phyloP scores from a whole-genome alignment of 1,139 yeast species.

The Hyphopichia pseudoburtonii region DNA sequence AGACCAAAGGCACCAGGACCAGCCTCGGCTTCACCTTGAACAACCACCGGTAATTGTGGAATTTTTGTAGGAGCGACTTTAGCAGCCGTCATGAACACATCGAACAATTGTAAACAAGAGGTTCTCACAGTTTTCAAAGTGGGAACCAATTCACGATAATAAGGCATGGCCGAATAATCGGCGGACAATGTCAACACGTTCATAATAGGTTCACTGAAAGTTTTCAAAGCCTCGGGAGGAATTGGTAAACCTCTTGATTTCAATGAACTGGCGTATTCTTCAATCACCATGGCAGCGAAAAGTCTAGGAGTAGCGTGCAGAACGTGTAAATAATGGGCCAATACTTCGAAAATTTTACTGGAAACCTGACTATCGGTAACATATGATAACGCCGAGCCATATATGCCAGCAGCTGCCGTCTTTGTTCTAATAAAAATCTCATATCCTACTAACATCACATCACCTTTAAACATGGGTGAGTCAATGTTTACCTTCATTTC shows the following conservation, averaged over 20 bases:
- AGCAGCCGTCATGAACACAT: slow-evolving; percentile 74
- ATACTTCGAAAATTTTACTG: slow-evolving; percentile 35
- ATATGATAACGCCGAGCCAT: slow-evolving; percentile 68
- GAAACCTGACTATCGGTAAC: slow-evolving; percentile 43
- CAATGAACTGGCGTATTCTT: slow-evolving; percentile 62
- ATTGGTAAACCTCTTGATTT: slow-evolving; percentile 18
- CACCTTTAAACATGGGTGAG: slow-evolving; percentile 90
- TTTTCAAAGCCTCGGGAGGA: slow-evolving; percentile 16
- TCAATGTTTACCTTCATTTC: slow-evolving; percentile 80
- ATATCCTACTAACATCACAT: slow-evolving; percentile 78
- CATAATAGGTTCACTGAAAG: slow-evolving; percentile 31
- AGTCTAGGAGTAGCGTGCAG: slow-evolving; percentile 82
- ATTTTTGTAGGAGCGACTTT: slow-evolving; percentile 72
- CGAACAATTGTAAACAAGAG: slow-evolving; percentile 80
- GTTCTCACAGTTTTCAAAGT: slow-evolving; percentile 82
- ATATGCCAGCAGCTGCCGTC: slow-evolving; percentile 71
- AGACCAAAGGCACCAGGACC: slow-evolving; percentile 92
- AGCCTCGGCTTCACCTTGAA: slow-evolving; percentile 92
- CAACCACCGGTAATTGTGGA: slow-evolving; percentile 84
- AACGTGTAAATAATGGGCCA: slow-evolving; percentile 47
- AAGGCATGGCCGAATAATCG: slow-evolving; percentile 38
- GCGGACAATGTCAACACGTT: slow-evolving; percentile 45
- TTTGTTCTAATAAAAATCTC: slow-evolving; percentile 77
- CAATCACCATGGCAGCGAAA: slow-evolving; percentile 65
- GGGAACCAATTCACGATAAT: slow-evolving; percentile 84